A percentile compares a stretch with the other conserved stretches of the same genome.
These are phyloP conservation scores for Vaccinium corymbosum DNA, from an alignment of 148 eudicot genomes.

Conservation along the genomic window DNA sequence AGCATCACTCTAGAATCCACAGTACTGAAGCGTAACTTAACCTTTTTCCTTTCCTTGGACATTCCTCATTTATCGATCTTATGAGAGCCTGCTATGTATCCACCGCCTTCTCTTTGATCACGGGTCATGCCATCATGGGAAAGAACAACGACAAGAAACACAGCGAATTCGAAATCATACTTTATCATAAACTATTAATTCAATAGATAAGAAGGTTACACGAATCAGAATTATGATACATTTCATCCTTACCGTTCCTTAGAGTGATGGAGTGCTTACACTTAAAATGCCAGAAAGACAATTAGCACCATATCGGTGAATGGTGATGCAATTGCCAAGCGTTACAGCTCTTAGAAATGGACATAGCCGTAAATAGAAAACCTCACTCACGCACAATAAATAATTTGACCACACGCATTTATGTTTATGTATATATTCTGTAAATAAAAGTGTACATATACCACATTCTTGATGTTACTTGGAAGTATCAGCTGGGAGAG, in stretches of 20 bases:
- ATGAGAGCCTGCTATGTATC: too few relatives aligned
- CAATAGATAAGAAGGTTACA: not conserved
- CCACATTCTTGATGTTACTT: slow-evolving; percentile 5
- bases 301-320: not conserved
- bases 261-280: not conserved
- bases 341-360: not conserved
- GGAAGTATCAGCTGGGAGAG: slow-evolving; percentile 34
- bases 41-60: too few relatives aligned
- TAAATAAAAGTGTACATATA: not conserved
- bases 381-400: not conserved
- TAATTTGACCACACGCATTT: not conserved
- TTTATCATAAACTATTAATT: not conserved
- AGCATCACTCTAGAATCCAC: too few relatives aligned
- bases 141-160: not conserved
- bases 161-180: not conserved
- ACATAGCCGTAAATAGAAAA: not conserved
- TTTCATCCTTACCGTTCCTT: not conserved
- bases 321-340: slow-evolving; percentile 9
- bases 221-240: not conserved
- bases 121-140: not conserved
- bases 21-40: too few relatives aligned
- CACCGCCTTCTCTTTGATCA: not conserved
- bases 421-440: not conserved
- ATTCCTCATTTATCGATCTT: too few relatives aligned
- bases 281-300: slow-evolving; percentile 3